Base-by-base conservation (phyloP, 768 basidiomycete species). In the Phallus indusiatus region DNA sequence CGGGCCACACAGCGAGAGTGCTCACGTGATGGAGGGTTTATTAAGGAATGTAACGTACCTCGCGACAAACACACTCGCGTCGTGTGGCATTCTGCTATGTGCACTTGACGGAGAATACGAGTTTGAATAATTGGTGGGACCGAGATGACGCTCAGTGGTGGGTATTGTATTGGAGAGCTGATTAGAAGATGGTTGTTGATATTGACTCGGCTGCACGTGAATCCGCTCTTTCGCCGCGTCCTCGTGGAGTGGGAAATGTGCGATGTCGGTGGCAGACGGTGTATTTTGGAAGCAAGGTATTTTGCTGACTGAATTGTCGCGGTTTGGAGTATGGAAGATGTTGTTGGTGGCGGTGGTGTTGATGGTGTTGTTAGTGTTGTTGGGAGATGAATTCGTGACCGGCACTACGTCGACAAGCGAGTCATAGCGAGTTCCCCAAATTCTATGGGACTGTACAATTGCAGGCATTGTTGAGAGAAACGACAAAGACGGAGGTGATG, bases 21-120 rank as follows among this genome's bases (percentile, higher is more conserved):
- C 42, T 49, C 48, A 55, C 57, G 57, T 59, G 57, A 53, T 51
- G 11, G 14, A 12, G 42, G 42, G 42, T 60, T 46, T 11, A 34
- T 9, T 20, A 53, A 22, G 55, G 47, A 55, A 47, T 58, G 28
- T 28, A 28, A 64, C 68, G 5, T 65, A 88, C 89, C 88, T 90
- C 69, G 90, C 90, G 61, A 91, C 84, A 69, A 92, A 92, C 65
- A 92, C 78, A 65, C 87, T 90, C 46, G 88, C 83, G 63, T 90
- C 85, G 68, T 89, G 86, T 57, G 81, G 78, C 67, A 79, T 74
- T 65, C 58, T 52, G 8, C 20, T 20, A 18, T 53, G 52, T 18
- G 54, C 54, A 21, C 16, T 20, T 11, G 33, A 24, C 11, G 34
- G 52, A 47, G 42, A 37, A 42, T 49, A 50, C 12, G 18, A 24